Base-by-base conservation (phyloP, 2,329 filamentous ascomycete species). In the Aspergillus brunneoviolaceus region DNA sequence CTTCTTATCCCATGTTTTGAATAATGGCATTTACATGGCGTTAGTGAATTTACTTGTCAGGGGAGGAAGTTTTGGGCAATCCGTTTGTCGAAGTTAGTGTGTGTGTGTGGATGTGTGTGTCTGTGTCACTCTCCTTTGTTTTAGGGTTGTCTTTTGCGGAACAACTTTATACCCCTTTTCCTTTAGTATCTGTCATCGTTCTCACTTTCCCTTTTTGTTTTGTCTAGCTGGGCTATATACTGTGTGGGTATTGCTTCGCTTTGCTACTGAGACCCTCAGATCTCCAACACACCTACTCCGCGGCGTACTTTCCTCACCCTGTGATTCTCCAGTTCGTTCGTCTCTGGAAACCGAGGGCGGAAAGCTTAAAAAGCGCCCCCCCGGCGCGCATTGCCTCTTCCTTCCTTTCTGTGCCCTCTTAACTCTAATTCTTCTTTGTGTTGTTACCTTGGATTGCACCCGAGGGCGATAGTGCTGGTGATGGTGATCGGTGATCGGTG, bases 21-120 rank as follows among this genome's bases (percentile, higher is more conserved):
- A 31, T 59, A 54, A 52, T 65, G 60, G 66, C 60, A 68, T 68
- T 52, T 65, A 42, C 35, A 48, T 59, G 65, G 63, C 63, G 65
- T 65, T 65, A 39, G 54, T 55, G 62, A 57, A 60, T 57, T 51
- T 57, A 35, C 51, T 50, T 47, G 62, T 49, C 47, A 50, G 23
- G 51, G 56, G 54, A 55, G 53, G 62, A 58, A 57, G 49, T 54
- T 59, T 48, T 60, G 62, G 45, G 50, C 61, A 57, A 55, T 39
- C 5, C 11, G 27, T 55, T 55, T 16, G 39, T 42, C 39, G 14
- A 42, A n/a, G 39, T 42, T n/a, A 7, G 39, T 42, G 39, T n/a
- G 39, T n/a, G 2, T 42, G 39, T 42, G 1, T 42, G 39, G 21
- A 23, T 23, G 23, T 23, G n/a, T 23, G 23, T 23, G 21, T 23